These are phyloP conservation scores for Eucalyptus erythrocorys DNA, from an alignment of 345 rosid genomes.

Conservation along the genomic window DNA sequence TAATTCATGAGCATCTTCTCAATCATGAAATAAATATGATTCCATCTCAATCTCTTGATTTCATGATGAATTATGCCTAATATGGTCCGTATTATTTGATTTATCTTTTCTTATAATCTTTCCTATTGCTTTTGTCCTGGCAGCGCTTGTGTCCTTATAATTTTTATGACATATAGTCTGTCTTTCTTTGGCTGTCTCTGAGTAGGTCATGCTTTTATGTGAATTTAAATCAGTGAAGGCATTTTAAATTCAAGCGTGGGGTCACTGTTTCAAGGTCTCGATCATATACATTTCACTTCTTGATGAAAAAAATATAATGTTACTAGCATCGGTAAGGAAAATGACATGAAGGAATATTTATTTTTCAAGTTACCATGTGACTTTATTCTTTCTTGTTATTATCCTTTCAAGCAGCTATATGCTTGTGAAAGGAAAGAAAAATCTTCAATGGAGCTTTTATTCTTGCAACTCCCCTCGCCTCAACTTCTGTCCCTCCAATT, in stretches of 20 bases:
- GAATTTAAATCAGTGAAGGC: neutral
- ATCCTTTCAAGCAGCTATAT: neutral
- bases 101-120: neutral
- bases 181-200: neutral
- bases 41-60: neutral
- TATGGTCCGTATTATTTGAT: neutral
- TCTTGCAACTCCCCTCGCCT: neutral
- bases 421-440: neutral
- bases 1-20: neutral
- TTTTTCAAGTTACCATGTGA: neutral
- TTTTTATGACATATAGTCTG: neutral
- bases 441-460: neutral
- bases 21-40: neutral
- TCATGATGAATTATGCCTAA: neutral
- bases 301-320: neutral
- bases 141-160: neutral
- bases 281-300: neutral
- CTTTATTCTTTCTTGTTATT: neutral
- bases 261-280: neutral
- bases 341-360: neutral
- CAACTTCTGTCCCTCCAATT: neutral
- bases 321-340: neutral
- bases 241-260: neutral
- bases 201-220: neutral
- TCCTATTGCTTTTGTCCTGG: neutral